phyloP scores from a whole-genome alignment of 805 yeast genomes.

The Wickerhamomyces chambardii region DNA sequence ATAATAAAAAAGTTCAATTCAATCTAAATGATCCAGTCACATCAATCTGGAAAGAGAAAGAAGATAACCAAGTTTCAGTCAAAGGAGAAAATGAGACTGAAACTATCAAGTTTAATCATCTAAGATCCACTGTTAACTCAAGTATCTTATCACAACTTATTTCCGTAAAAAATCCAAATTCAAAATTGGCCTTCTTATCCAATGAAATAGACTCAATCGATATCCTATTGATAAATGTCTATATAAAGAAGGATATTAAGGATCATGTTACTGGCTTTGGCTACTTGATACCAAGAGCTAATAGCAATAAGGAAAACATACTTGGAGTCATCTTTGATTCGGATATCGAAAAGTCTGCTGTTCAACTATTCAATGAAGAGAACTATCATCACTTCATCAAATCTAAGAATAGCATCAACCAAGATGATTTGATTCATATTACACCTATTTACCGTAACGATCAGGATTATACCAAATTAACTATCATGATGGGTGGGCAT shows the following conservation, averaged over 20 bases:
- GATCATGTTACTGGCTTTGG: slow-evolving; percentile 64
- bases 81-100: neutral
- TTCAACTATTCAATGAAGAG: slow-evolving; percentile 17
- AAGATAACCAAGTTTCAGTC: slow-evolving; percentile 2
- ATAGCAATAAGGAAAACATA: slow-evolving; percentile 41
- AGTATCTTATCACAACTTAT: slow-evolving; percentile 27
- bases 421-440: neutral
- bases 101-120: slow-evolving; percentile 34
- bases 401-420: no score
- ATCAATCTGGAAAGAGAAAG: slow-evolving; percentile 1
- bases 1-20: slow-evolving; percentile 32
- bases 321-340: slow-evolving; percentile 91
- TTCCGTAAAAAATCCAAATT: slow-evolving; percentile 2
- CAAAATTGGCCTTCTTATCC: slow-evolving; percentile 9
- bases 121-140: slow-evolving; percentile 51
- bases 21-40: slow-evolving; percentile 18
- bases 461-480: slow-evolving; percentile 53
- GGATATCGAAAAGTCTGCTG: slow-evolving; percentile 56
- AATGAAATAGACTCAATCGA: slow-evolving; percentile 17
- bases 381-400: slow-evolving; percentile 5
- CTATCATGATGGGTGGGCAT: slow-evolving; percentile 91
- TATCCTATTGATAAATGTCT: slow-evolving; percentile 67
- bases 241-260: slow-evolving; percentile 37
- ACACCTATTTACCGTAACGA: neutral
- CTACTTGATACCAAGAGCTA: slow-evolving; percentile 60